These are phyloP conservation scores for Halophytophthora batemanensis DNA, from an alignment of 352 stramenopile species.

Conservation along the genomic window DNA sequence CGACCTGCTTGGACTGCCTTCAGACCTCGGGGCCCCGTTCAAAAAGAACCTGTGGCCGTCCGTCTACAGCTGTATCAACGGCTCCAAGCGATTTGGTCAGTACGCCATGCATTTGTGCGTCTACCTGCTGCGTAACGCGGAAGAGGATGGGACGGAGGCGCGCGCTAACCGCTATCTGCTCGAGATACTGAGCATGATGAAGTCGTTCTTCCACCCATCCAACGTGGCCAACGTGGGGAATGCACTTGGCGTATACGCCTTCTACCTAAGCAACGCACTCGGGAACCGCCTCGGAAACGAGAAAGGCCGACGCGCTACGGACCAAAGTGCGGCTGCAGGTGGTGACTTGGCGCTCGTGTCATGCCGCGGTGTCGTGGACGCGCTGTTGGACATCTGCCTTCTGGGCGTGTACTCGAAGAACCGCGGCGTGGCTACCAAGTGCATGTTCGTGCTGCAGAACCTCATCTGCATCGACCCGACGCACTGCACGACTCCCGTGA, in stretches of 20 bases:
- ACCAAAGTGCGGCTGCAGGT: not conserved
- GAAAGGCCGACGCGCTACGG: too few relatives aligned
- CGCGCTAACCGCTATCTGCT: slow-evolving; percentile 46
- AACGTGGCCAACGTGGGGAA: slow-evolving; percentile 62
- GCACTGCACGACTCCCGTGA: slow-evolving; percentile 37
- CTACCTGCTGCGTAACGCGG: slow-evolving; percentile 37
- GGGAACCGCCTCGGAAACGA: slow-evolving; percentile 50
- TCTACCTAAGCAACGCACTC: slow-evolving; percentile 52
- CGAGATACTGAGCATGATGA: slow-evolving; percentile 54
- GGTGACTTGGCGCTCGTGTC: slow-evolving; percentile 28
- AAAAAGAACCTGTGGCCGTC: slow-evolving; percentile 61
- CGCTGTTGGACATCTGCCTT: slow-evolving; percentile 49
- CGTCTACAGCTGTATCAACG: slow-evolving; percentile 42
- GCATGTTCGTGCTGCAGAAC: slow-evolving; percentile 72
- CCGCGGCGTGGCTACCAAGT: slow-evolving; percentile 52
- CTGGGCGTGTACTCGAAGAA: slow-evolving; percentile 80
- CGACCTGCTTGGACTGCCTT: slow-evolving; percentile 55
- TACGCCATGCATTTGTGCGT: slow-evolving; percentile 55
- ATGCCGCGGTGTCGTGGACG: slow-evolving; percentile 40
- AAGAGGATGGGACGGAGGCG: slow-evolving; percentile 7
- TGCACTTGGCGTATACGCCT: slow-evolving; percentile 46
- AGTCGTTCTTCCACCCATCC: slow-evolving; percentile 72
- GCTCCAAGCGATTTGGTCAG: slow-evolving; percentile 54
- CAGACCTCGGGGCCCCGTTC: slow-evolving; percentile 60
- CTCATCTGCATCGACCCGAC: slow-evolving; percentile 49